Evolutionary conservation across 2,329 filamentous ascomycete genomes (phyloP), one percentile per base, ranked within the genome.

Genomic region (Ceratocystis albifundus): DNA sequence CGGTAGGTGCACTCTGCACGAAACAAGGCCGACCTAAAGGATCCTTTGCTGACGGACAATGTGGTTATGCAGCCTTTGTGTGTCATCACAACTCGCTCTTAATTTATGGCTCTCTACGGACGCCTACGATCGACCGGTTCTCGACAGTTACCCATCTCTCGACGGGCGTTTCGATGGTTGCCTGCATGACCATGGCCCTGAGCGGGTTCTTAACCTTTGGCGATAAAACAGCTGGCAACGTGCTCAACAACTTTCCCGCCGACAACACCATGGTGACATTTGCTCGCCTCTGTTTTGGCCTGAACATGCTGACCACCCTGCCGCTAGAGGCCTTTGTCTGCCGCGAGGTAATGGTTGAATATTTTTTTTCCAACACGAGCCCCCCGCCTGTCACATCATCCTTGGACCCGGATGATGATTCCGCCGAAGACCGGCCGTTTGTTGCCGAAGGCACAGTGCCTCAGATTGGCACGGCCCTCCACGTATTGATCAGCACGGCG

Each of bases 261-360:
- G 86, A 95, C 76, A 97, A 96, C 76, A 81, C 87, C 71, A 88
- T 97, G 84, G 91, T 97, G 73, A 97, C 96, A 76, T 82, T 99
- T 67, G 94, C 94, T 25, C 88, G 94, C 65, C 82, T 99, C 63
- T 96, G 90, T 77, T 97, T 99, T 74, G 94, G 94, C 1, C 83
- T 99, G 70, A 99, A 99, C 80, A 99, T 99, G 94, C 85, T 99
- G 72, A 96, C 94, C 15, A 97, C 94, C 1, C 80, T 99, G 45
- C 94, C 94, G 0, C 86, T 99, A 68, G 94, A 99, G 79, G 92
- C 91, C 17, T 99, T 99, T 75, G 94, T 99, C 65, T 99, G 94
- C 76, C 85, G 94, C 72, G 94, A 96, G 76, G 92, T 96, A 69
- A 96, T 96, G 89, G 84, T 90, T 71, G 91, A 90, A 69, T 96